Percentiles rank a stretch among this genome's conserved stretches.
Evolutionary conservation across 495 filamentous ascomycete species (phyloP).

Genomic region (Niebla homalea): DNA sequence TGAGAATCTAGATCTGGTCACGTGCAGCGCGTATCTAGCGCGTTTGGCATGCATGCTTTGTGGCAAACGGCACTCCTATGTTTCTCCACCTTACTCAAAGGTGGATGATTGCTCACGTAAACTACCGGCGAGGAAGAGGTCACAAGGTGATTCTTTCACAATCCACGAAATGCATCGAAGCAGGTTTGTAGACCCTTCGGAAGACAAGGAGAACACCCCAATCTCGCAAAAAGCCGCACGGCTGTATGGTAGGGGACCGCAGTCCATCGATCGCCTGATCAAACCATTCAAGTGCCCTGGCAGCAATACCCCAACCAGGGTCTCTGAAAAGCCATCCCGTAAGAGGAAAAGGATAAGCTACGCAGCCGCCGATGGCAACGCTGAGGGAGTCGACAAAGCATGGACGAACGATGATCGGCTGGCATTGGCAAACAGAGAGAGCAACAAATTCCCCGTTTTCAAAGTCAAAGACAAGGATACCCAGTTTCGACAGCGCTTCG

Average conservation of each 20-base stretch:
- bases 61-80: too few relatives aligned
- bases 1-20: too few relatives aligned
- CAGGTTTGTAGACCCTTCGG: constrained; percentile 19
- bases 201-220: constrained; percentile 26
- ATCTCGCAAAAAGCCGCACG: constrained; percentile 19
- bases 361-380: constrained; percentile 58
- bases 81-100: too few relatives aligned
- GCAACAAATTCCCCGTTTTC: constrained; percentile 82
- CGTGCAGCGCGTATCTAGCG: too few relatives aligned
- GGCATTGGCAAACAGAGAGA: constrained; percentile 74
- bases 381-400: constrained; percentile 58
- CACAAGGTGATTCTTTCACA: too few relatives aligned
- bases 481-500: constrained; percentile 70
- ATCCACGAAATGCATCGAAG: constrained; percentile 26
- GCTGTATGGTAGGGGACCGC: constrained; percentile 27
- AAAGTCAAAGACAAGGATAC: constrained; percentile 75
- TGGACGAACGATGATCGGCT: constrained; percentile 83
- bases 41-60: too few relatives aligned
- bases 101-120: too few relatives aligned
- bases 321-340: constrained; percentile 68
- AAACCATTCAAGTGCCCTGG: constrained; percentile 93
- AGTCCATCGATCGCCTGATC: constrained; percentile 55
- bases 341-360: constrained; percentile 90
- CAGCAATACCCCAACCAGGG: constrained; percentile 52
- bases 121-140: too few relatives aligned